Percentiles rank a stretch among this genome's conserved stretches.
These are phyloP conservation scores for Lagerstroemia speciosa DNA, from an alignment of 345 rosid genomes.

Conservation along the genomic window DNA sequence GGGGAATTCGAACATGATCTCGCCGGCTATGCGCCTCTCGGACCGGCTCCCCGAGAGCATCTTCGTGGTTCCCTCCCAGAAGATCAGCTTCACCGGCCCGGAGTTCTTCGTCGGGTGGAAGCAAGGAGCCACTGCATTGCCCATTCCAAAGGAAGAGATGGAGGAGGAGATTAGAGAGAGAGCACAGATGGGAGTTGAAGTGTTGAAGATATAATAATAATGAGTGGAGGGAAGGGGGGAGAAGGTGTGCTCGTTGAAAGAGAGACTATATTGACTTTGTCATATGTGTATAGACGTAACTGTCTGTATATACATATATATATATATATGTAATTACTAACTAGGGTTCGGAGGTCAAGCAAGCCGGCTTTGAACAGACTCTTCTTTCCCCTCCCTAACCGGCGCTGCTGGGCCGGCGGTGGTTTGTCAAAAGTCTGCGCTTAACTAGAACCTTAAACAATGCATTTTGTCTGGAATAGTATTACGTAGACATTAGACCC, in stretches of 20 bases:
- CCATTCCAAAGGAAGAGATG: conserved; percentile 18
- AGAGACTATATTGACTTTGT: not conserved
- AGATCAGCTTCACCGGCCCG: conserved; percentile 22
- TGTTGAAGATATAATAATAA: not conserved
- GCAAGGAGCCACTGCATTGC: conserved; percentile 26
- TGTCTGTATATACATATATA: no score
- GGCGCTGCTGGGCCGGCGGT: not conserved
- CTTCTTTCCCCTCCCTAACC: not conserved
- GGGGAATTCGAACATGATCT: conserved; percentile 31
- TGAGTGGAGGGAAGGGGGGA: not conserved
- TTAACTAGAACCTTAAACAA: not conserved
- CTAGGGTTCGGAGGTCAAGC: not conserved
- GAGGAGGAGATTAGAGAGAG: not conserved
- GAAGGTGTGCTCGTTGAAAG: not conserved
- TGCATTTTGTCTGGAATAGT: no score
- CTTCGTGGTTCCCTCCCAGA: conserved; percentile 28
- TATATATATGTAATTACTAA: no score
- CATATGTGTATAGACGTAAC: not conserved
- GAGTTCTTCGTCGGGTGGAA: conserved; percentile 4
- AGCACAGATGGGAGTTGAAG: not conserved
- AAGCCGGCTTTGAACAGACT: conserved; percentile 11
- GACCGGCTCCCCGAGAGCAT: conserved; percentile 7
- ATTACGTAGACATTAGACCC: no score
- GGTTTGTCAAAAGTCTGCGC: not conserved
- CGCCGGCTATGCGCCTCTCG: conserved; percentile 22